Percentiles rank a stretch among this genome's conserved stretches.
These are phyloP conservation scores for Ceratocystis ficicola DNA, from an alignment of 2,329 filamentous ascomycete genomes.

Conservation along the genomic window DNA sequence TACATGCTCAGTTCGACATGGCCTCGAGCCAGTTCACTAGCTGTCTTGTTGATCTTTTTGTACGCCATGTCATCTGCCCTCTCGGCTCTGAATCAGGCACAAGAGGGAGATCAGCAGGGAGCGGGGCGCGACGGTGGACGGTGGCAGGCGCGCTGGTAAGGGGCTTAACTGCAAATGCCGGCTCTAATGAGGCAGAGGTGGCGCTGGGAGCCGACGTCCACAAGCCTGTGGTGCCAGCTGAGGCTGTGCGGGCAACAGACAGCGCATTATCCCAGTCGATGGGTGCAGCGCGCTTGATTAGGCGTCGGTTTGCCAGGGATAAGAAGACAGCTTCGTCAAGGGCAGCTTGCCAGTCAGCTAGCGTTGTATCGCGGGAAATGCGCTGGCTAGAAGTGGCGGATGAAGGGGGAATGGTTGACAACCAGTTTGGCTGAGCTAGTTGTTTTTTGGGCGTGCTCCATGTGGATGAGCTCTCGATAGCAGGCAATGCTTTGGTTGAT, in stretches of 20 bases:
- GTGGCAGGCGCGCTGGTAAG: not conserved
- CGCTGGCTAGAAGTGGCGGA: slow-evolving; percentile 15
- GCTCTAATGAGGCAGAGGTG: not conserved
- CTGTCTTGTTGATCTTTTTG: not conserved
- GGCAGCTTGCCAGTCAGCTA: slow-evolving; percentile 28
- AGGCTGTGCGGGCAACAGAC: not conserved
- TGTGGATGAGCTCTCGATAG: slow-evolving; percentile 11
- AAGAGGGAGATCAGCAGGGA: slow-evolving; percentile 2
- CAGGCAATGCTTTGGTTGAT: not conserved
- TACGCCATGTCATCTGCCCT: slow-evolving; percentile 11
- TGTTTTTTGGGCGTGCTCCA: not conserved
- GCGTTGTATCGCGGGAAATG: slow-evolving; percentile 25
- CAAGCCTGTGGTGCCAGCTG: not conserved
- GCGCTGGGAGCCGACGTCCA: slow-evolving; percentile 17
- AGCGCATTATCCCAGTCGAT: not conserved
- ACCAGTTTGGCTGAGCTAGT: not conserved
- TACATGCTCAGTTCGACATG: not conserved
- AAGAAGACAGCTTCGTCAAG: slow-evolving; percentile 29
- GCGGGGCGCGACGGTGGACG: not conserved
- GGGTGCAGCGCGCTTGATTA: not conserved
- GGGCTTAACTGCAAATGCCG: not conserved
- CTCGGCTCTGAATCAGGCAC: not conserved
- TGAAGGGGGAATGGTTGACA: not conserved
- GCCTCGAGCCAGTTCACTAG: slow-evolving; percentile 13
- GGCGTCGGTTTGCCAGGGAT: not conserved